Evolutionary conservation across 106 monocot species (phyloP).

Genomic region (Platanthera guangdongensis): DNA sequence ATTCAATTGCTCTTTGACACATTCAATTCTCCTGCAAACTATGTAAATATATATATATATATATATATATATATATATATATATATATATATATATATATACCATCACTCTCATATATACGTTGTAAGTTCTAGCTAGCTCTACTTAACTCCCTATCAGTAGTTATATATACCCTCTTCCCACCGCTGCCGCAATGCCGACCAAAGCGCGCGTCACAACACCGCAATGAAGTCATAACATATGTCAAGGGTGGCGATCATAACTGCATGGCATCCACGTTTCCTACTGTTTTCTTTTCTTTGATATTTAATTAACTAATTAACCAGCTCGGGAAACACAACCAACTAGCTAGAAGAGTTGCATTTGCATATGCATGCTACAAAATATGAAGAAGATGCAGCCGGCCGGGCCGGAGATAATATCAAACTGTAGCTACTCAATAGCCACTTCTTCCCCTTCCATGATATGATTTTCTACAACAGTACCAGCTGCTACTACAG

Average conservation of each 20-base stretch:
- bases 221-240: too few species aligned
- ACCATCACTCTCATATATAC: not conserved
- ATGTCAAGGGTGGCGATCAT: too few species aligned
- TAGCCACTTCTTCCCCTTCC: not conserved
- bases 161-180: not conserved
- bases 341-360: too few species aligned
- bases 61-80: too few species aligned
- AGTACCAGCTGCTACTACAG: too few species aligned
- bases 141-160: not conserved
- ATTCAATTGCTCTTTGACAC: not conserved
- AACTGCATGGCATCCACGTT: constrained; percentile 7
- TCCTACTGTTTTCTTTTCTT: not conserved
- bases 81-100: not conserved
- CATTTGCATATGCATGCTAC: not conserved
- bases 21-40: not conserved
- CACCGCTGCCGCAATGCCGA: not conserved
- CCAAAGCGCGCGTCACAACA: not conserved
- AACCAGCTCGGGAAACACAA: not conserved
- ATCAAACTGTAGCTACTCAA: not conserved
- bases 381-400: not conserved
- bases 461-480: not conserved
- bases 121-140: too few species aligned
- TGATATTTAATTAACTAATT: too few species aligned
- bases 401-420: not conserved
- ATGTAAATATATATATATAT: too few species aligned